phyloP scores from a whole-genome alignment of 176 grass and related monocot species.

The Carex cristatella region DNA sequence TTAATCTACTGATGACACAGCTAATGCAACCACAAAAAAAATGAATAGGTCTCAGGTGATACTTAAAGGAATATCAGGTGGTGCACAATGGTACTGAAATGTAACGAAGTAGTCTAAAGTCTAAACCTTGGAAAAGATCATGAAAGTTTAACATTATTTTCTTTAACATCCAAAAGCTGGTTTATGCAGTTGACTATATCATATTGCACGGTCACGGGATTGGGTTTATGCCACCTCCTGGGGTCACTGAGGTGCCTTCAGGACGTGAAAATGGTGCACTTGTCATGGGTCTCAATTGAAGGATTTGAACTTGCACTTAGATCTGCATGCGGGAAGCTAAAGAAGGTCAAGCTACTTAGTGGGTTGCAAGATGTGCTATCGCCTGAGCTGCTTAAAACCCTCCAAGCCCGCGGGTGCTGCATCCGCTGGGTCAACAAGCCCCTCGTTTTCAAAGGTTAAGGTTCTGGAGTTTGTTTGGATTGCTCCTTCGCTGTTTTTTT shows the following conservation, averaged over 20 bases:
- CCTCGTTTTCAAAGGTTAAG: slow-evolving; percentile 58
- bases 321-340: slow-evolving; percentile 62
- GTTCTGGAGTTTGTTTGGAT: background rate
- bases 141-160: background rate
- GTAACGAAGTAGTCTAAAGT: background rate
- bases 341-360: slow-evolving; percentile 89
- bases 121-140: background rate
- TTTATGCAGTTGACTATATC: slow-evolving; percentile 87
- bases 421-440: slow-evolving; percentile 92
- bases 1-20: background rate
- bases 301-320: slow-evolving; percentile 71
- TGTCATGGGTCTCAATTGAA: slow-evolving; percentile 64
- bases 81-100: background rate
- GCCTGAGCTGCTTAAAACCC: slow-evolving; percentile 55
- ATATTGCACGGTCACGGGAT: slow-evolving; percentile 74
- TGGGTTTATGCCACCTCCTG: slow-evolving; percentile 69
- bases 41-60: background rate
- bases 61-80: background rate
- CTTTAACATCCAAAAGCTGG: background rate
- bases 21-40: background rate
- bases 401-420: slow-evolving; percentile 62
- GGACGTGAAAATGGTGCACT: slow-evolving; percentile 90
- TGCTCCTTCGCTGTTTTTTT: background rate
- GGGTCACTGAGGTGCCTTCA: slow-evolving; percentile 80
- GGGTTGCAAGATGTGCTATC: slow-evolving; percentile 54